These are phyloP conservation scores for Nemophila menziesii DNA, from an alignment of 257 asterid species.

Conservation along the genomic window DNA sequence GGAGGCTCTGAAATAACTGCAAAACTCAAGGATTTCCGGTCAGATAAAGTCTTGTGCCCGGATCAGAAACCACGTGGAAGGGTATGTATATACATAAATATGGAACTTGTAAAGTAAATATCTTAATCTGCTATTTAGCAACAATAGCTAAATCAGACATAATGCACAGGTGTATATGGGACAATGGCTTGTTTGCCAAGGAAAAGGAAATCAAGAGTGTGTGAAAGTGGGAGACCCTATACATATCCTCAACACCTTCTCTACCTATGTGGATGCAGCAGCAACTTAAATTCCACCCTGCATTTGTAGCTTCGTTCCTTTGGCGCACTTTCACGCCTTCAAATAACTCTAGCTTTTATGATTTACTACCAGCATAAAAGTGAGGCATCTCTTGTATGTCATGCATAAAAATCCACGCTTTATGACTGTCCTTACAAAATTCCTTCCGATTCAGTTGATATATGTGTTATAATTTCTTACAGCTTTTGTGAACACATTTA, in stretches of 20 bases:
- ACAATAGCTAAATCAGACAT: not conserved
- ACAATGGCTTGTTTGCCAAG: slow-evolving; percentile 32
- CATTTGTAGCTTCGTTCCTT: not conserved
- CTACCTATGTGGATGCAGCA: slow-evolving; percentile 34
- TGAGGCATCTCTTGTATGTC: too few species aligned
- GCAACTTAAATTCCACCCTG: slow-evolving; percentile 20
- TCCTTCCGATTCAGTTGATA: too few species aligned
- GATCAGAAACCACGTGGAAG: slow-evolving; percentile 25
- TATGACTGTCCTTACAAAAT: too few species aligned
- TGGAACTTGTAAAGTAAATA: not conserved
- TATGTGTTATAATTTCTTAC: too few species aligned
- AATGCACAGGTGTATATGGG: slow-evolving; percentile 47
- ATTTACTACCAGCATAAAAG: too few species aligned
- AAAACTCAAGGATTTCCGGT: slow-evolving; percentile 37
- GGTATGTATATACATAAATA: not conserved
- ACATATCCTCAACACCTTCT: slow-evolving; percentile 21
- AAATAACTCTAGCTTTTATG: not conserved
- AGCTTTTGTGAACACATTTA: too few species aligned
- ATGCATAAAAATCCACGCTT: too few species aligned
- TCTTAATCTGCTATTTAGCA: not conserved
- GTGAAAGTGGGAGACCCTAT: slow-evolving; percentile 50
- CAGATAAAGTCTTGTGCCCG: slow-evolving; percentile 37
- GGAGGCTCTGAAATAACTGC: slow-evolving; percentile 21
- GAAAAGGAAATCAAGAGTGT: slow-evolving; percentile 22
- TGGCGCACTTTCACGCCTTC: not conserved